Percentiles rank a stretch among this genome's conserved stretches.
Evolutionary conservation across 345 rosid genomes (phyloP).

Genomic region (Streptanthus diversifolius): DNA sequence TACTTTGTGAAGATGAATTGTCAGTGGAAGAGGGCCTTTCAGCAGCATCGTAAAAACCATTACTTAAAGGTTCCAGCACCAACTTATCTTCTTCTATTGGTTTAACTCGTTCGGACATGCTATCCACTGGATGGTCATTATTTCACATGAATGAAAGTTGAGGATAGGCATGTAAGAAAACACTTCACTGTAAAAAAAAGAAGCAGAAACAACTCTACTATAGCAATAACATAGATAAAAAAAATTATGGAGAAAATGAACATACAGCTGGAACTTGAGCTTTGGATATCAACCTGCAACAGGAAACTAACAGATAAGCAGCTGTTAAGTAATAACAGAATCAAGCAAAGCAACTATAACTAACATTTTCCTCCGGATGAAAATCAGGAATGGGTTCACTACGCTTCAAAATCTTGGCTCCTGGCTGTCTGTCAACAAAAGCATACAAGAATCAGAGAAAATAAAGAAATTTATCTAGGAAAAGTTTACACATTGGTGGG

Average conservation of each 20-base stretch:
- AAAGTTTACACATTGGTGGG: not conserved
- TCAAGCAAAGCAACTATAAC: not conserved
- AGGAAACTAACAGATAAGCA: slow-evolving; percentile 17
- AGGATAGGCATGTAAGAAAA: not conserved
- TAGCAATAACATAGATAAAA: not conserved
- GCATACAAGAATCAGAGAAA: slow-evolving; percentile 31
- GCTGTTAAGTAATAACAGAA: not conserved
- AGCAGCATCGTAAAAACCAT: slow-evolving; percentile 34
- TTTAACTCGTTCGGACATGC: slow-evolving; percentile 37
- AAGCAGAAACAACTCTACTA: not conserved
- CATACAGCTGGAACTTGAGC: slow-evolving; percentile 48
- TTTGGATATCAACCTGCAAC: slow-evolving; percentile 52
- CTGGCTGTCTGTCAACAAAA: slow-evolving; percentile 53
- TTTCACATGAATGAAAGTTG: slow-evolving; percentile 19
- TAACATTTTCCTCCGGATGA: slow-evolving; percentile 39
- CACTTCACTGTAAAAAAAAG: not conserved
- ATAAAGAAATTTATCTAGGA: not conserved
- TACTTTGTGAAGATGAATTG: slow-evolving; percentile 24
- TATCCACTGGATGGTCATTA: slow-evolving; percentile 35
- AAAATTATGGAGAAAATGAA: slow-evolving; percentile 10
- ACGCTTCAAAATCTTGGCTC: slow-evolving; percentile 28
- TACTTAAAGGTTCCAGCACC: slow-evolving; percentile 20
- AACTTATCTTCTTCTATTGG: slow-evolving; percentile 38
- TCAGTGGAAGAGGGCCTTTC: slow-evolving; percentile 24
- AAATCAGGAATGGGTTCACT: slow-evolving; percentile 35